Percentiles rank a stretch among this genome's conserved stretches.
phyloP scores from a whole-genome alignment of 2,329 filamentous ascomycete genomes.

The Cryphonectria radicalis region DNA sequence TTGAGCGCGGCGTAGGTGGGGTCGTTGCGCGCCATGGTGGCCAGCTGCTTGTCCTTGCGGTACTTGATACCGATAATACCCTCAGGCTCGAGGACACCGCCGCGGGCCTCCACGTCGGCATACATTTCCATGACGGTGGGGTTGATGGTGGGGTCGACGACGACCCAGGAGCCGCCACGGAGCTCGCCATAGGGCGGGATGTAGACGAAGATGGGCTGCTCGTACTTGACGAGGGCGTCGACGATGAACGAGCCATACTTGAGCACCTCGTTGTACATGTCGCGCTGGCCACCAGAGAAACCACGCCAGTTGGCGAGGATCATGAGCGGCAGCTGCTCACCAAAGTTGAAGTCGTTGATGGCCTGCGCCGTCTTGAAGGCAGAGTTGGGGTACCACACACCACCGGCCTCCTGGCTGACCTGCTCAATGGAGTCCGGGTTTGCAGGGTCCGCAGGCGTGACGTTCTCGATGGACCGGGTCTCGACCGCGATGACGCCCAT shows the following conservation, averaged over 20 bases:
- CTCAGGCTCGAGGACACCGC: constrained; percentile 96
- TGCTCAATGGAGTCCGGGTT: constrained; percentile 99
- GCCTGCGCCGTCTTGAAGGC: constrained; percentile 99
- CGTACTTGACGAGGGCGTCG: constrained; percentile 95
- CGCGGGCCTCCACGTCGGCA: constrained; percentile 90
- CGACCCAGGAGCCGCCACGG: constrained; percentile 98
- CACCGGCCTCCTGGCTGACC: constrained; percentile 91
- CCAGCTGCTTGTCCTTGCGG: constrained; percentile 93
- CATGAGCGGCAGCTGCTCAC: constrained; percentile 97
- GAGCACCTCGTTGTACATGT: constrained; percentile 99
- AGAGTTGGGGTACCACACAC: constrained; percentile 99
- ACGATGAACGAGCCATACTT: constrained; percentile 99
- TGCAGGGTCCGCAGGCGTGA: constrained; percentile 93
- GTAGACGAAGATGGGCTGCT: constrained; percentile 99
- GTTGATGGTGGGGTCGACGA: constrained; percentile 98
- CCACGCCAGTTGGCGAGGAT: constrained; percentile 99
- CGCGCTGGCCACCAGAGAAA: constrained; percentile 98
- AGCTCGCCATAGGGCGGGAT: constrained; percentile 96
- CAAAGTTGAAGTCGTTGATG: constrained; percentile 98
- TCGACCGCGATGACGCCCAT: constrained; percentile 98
- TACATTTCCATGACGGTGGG: constrained; percentile 99
- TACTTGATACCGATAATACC: constrained; percentile 99
- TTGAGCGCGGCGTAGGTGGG: constrained; percentile 81
- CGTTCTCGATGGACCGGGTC: constrained; percentile 93
- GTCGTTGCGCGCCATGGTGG: constrained; percentile 96